These are phyloP conservation scores for Solanum hybrid DNA, from an alignment of 305 asterid species.

Conservation along the genomic window DNA sequence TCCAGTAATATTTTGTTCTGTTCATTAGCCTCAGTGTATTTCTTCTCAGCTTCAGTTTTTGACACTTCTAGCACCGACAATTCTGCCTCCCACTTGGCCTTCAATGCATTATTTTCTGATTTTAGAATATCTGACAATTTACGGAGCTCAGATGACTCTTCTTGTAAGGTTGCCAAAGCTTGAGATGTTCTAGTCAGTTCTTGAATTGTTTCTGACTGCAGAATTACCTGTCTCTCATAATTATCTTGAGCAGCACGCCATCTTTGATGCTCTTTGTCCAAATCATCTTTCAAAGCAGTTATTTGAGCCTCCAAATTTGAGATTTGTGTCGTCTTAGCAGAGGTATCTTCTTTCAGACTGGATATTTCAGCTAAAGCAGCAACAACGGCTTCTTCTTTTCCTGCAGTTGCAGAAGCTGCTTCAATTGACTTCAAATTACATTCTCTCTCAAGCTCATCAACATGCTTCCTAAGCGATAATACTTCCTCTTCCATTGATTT, in stretches of 20 bases:
- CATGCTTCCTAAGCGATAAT: constrained; percentile 39
- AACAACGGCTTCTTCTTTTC: constrained; percentile 72
- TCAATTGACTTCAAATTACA: constrained; percentile 57
- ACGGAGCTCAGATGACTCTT: constrained; percentile 65
- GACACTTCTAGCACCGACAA: constrained; percentile 57
- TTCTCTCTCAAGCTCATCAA: constrained; percentile 58
- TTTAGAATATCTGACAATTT: constrained; percentile 45
- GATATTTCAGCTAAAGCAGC: constrained; percentile 57
- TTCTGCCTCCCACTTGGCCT: constrained; percentile 72
- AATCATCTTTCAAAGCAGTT: constrained; percentile 60
- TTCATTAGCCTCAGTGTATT: constrained; percentile 64
- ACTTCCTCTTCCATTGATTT: constrained; percentile 64
- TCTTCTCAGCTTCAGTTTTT: constrained; percentile 66
- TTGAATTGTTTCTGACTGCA: constrained; percentile 93
- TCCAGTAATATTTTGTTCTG: constrained; percentile 81
- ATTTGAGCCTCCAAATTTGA: constrained; percentile 53
- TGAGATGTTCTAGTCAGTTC: constrained; percentile 89
- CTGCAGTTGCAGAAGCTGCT: constrained; percentile 53
- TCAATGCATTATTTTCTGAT: constrained; percentile 69
- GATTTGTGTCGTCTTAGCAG: constrained; percentile 63
- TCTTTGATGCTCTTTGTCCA: constrained; percentile 68
- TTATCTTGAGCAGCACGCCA: constrained; percentile 82
- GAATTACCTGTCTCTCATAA: constrained; percentile 94
- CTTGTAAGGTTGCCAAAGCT: constrained; percentile 59
- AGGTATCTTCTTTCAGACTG: constrained; percentile 50